A percentile compares a stretch with the other conserved stretches of the same genome.
phyloP scores from a whole-genome alignment of 2,329 filamentous ascomycete species.

The Claviceps purpurea region DNA sequence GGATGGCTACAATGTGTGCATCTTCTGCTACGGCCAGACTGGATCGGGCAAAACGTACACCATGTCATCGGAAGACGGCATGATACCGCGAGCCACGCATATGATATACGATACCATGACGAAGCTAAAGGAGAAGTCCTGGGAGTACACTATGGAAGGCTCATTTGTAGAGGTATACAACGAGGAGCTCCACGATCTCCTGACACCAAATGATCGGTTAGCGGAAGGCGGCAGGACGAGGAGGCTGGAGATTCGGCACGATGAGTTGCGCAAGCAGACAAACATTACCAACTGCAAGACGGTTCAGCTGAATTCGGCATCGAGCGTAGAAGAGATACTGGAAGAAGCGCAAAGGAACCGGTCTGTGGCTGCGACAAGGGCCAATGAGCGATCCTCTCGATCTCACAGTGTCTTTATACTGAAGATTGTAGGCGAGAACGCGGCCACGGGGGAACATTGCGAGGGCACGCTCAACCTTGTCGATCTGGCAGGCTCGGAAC shows the following conservation, averaged over 20 bases:
- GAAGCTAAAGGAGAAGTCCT: slow-evolving; percentile 76
- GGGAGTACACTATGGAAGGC: slow-evolving; percentile 88
- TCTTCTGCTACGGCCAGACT: slow-evolving; percentile 97
- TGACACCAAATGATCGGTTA: slow-evolving; percentile 45
- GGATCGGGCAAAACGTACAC: slow-evolving; percentile 94
- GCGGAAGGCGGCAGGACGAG: slow-evolving; percentile 58
- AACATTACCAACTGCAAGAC: slow-evolving; percentile 68
- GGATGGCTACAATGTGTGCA: slow-evolving; percentile 97
- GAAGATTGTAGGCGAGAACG: slow-evolving; percentile 59
- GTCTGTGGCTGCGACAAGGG: slow-evolving; percentile 90
- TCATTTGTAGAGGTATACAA: slow-evolving; percentile 98
- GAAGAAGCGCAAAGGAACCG: slow-evolving; percentile 72
- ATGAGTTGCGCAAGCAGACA: slow-evolving; percentile 68
- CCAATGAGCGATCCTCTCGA: slow-evolving; percentile 86
- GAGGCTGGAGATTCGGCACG: slow-evolving; percentile 82
- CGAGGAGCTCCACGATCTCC: slow-evolving; percentile 84
- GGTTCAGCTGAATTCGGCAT: slow-evolving; percentile 63
- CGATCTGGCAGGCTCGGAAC: slow-evolving; percentile 85
- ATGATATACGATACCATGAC: slow-evolving; percentile 89
- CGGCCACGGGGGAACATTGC: slow-evolving; percentile 65
- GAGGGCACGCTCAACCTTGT: slow-evolving; percentile 93
- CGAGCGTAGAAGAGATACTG: slow-evolving; percentile 69
- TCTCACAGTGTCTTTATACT: slow-evolving; percentile 96
- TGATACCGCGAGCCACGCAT: slow-evolving; percentile 85
- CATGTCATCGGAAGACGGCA: slow-evolving; percentile 83